These are phyloP conservation scores for Yamadazyma trypodendri DNA, from an alignment of 1,139 yeast species.

Conservation along the genomic window DNA sequence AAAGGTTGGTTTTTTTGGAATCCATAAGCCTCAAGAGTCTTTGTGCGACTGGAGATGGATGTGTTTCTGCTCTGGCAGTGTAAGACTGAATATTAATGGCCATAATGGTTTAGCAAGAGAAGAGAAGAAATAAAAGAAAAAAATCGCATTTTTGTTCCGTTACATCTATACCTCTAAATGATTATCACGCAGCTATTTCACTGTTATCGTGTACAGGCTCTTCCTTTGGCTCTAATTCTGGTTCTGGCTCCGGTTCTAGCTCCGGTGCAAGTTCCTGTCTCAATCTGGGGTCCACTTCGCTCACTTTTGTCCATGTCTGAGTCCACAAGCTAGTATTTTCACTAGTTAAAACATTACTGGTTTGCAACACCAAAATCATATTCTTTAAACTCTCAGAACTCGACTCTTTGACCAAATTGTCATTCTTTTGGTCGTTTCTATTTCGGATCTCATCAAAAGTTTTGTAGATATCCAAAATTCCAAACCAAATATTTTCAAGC, in stretches of 20 bases:
- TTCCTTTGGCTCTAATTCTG: background rate
- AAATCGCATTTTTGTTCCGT: background rate
- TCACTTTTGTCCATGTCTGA: conserved; percentile 44
- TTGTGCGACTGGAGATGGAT: conserved; percentile 76
- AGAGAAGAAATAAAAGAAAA: background rate
- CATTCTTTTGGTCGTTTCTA: conserved; percentile 27
- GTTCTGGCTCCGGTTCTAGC: background rate
- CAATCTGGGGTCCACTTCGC: conserved; percentile 45
- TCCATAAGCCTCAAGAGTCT: conserved; percentile 76
- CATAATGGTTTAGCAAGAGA: conserved; percentile 2
- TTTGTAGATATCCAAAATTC: conserved; percentile 32
- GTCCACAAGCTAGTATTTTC: conserved; percentile 29
- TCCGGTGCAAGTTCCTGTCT: conserved; percentile 10
- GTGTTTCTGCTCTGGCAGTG: conserved; percentile 65
- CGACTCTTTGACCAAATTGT: conserved; percentile 50
- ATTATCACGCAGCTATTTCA: background rate
- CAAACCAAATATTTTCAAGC: conserved; percentile 33
- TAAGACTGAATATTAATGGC: conserved; percentile 41
- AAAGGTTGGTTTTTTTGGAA: conserved; percentile 77
- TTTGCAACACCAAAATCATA: conserved; percentile 41
- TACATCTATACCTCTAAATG: background rate
- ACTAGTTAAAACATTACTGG: conserved; percentile 23
- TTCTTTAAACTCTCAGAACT: conserved; percentile 66
- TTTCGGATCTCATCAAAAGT: conserved; percentile 23
- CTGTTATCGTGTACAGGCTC: background rate